Conservation (phyloP, 768 basidiomycete genomes). For the Leucosporidium creatinivorum region DNA sequence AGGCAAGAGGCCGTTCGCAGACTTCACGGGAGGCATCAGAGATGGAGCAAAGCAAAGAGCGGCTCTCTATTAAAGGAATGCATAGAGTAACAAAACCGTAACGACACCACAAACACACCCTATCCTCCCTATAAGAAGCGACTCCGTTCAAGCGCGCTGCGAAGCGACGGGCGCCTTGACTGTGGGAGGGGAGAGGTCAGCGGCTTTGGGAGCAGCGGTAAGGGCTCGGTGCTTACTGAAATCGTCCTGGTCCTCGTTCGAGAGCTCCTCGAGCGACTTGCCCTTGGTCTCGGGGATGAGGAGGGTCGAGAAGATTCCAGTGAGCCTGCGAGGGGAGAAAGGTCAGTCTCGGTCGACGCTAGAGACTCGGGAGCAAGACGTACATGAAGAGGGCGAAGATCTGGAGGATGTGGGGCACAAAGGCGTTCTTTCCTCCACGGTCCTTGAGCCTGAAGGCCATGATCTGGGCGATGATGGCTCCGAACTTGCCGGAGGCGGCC, state of each 20-base stretch:
- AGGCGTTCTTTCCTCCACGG: constrained; percentile 52
- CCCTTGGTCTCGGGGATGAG: constrained; percentile 68
- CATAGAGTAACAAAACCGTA: no score
- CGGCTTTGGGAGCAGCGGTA: no score
- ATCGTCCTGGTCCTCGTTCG: constrained; percentile 35
- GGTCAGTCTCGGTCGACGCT: constrained; percentile 3
- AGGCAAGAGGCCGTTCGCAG: no score
- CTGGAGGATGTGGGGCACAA: constrained; percentile 48
- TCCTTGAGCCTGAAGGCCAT: constrained; percentile 48
- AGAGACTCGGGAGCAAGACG: not conserved
- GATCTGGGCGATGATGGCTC: constrained; percentile 52
- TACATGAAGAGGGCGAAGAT: constrained; percentile 54
- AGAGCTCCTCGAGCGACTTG: constrained; percentile 39
- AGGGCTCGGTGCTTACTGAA: constrained; percentile 3
- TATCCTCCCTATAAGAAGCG: no score
- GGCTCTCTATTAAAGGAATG: no score
- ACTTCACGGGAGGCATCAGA: no score
- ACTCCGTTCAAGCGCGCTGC: no score
- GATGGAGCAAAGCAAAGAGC: no score
- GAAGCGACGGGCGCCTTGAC: no score
- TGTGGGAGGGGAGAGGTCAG: no score
- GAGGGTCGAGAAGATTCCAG: constrained; percentile 71
- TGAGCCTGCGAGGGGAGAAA: constrained; percentile 64
- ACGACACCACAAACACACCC: no score
- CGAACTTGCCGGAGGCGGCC: constrained; percentile 67